Percentiles rank a stretch among this genome's conserved stretches.
Evolutionary conservation across 192 early-diverging fungal species (phyloP).

Genomic region (Physocladia obscura): DNA sequence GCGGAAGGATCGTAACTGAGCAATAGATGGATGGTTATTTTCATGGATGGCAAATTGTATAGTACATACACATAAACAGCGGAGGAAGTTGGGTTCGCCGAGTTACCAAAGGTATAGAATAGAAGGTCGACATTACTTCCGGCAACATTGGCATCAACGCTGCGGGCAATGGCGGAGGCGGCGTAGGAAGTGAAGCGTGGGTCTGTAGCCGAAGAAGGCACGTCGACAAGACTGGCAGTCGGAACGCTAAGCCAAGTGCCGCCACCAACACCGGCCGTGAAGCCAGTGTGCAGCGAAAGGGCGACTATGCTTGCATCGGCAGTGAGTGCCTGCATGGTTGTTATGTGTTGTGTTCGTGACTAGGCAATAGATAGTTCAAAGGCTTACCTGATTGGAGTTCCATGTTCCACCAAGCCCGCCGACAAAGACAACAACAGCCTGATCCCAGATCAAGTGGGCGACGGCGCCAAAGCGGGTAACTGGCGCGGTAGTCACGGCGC

Average conservation of each 20-base stretch:
- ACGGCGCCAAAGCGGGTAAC: slow-evolving; percentile 14
- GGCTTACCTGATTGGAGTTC: not conserved
- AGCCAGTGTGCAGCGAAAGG: not conserved
- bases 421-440: slow-evolving; percentile 11
- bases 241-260: not conserved
- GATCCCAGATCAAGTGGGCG: slow-evolving; percentile 10
- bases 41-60: not conserved
- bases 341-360: not conserved
- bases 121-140: slow-evolving; percentile 3
- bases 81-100: not conserved
- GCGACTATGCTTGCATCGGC: not conserved
- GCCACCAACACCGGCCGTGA: not conserved
- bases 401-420: slow-evolving; percentile 6
- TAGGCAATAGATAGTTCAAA: not conserved
- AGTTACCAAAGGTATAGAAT: slow-evolving; percentile 11
- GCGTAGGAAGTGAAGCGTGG: slow-evolving; percentile 9
- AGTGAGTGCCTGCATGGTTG: not conserved
- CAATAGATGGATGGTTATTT: not conserved
- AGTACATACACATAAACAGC: slow-evolving; percentile 4
- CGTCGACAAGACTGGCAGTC: not conserved
- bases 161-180: not conserved
- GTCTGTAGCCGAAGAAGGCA: not conserved
- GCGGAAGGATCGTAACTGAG: not conserved
- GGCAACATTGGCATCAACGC: not conserved
- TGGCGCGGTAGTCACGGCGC: not conserved